These are phyloP conservation scores for Podospora conica DNA, from an alignment of 495 filamentous ascomycete species.

Conservation along the genomic window DNA sequence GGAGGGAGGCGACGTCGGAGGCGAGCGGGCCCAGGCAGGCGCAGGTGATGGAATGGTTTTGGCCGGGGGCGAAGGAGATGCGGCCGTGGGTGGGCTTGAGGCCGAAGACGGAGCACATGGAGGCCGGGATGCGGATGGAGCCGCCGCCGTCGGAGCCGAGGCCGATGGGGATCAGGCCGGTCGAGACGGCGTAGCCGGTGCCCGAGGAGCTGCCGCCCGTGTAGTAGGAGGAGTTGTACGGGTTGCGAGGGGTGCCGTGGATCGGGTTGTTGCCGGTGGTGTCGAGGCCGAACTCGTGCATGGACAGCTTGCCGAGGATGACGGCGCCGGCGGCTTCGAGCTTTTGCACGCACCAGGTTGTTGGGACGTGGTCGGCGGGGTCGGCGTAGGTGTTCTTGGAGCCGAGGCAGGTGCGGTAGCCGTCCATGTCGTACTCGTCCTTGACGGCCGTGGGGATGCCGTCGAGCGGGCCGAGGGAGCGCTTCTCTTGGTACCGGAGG, in stretches of 20 bases:
- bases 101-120: constrained; percentile 75
- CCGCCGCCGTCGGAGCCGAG: constrained; percentile 79
- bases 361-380: constrained; percentile 39
- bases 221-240: constrained; percentile 68
- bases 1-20: constrained; percentile 64
- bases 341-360: constrained; percentile 65
- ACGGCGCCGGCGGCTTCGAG: constrained; percentile 69
- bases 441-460: constrained; percentile 58
- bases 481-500: constrained; percentile 54
- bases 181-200: constrained; percentile 63
- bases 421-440: constrained; percentile 62
- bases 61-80: constrained; percentile 56
- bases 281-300: constrained; percentile 79
- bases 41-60: constrained; percentile 53
- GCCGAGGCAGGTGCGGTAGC: constrained; percentile 61
- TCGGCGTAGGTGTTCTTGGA: constrained; percentile 38
- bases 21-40: constrained; percentile 70
- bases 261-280: constrained; percentile 79
- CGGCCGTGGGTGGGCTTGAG: constrained; percentile 75
- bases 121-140: constrained; percentile 69
- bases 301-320: constrained; percentile 70
- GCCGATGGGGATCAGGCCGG: constrained; percentile 73
- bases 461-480: constrained; percentile 60
- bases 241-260: constrained; percentile 72
- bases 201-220: constrained; percentile 80